Conservation (phyloP, 768 basidiomycete species). For the Rickenella mellea region DNA sequence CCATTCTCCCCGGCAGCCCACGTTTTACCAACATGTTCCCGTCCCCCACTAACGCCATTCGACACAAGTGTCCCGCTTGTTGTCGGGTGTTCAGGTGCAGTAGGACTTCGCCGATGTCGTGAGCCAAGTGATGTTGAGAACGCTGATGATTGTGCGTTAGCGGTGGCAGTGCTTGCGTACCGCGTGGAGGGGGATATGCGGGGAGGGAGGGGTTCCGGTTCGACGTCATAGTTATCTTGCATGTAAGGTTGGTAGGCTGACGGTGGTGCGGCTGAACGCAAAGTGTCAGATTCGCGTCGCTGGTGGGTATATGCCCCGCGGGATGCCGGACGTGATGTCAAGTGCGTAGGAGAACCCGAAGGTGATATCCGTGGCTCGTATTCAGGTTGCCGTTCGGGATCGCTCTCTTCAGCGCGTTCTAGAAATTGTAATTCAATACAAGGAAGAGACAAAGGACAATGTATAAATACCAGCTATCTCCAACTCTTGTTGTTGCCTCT, state of each 20-base stretch:
- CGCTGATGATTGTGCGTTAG: neutral
- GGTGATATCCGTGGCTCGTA: constrained; percentile 40
- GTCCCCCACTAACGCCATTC: constrained; percentile 7
- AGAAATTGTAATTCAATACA: neutral
- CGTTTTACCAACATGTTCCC: constrained; percentile 22
- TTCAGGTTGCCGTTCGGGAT: constrained; percentile 12
- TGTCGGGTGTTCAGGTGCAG: constrained; percentile 51
- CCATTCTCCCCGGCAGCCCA: constrained; percentile 36
- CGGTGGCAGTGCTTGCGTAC: no score
- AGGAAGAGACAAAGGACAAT: neutral
- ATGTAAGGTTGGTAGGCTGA: constrained; percentile 34
- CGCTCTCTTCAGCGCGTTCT: neutral
- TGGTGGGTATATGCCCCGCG: constrained; percentile 35
- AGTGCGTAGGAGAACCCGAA: constrained; percentile 37
- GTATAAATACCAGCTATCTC: constrained; percentile 25
- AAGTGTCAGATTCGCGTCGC: constrained; percentile 70
- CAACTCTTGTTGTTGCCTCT: constrained; percentile 26
- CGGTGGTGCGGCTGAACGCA: constrained; percentile 40
- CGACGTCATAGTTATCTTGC: neutral
- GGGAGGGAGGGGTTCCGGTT: constrained; percentile 10
- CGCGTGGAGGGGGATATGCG: constrained; percentile 23
- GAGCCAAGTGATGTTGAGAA: constrained; percentile 1
- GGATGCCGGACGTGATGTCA: constrained; percentile 9
- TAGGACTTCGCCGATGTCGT: constrained; percentile 58
- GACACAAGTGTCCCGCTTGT: constrained; percentile 27